These are phyloP conservation scores for Clonostachys chloroleuca DNA, from an alignment of 2,329 filamentous ascomycete species.

Conservation along the genomic window DNA sequence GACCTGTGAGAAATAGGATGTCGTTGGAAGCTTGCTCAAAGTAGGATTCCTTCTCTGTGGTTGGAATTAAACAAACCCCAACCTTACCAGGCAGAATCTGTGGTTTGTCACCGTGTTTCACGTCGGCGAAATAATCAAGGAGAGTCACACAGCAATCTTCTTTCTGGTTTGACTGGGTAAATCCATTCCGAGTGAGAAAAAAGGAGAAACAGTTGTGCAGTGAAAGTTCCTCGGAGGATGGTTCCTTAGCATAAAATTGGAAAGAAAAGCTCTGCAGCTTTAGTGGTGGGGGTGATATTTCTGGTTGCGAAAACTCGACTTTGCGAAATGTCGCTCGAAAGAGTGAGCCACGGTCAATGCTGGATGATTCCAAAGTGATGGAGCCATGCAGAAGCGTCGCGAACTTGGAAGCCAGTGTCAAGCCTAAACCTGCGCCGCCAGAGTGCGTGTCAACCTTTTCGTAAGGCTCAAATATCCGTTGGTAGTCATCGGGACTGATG, in stretches of 20 bases:
- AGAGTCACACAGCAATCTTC: background rate
- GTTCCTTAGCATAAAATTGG: background rate
- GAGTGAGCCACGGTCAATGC: background rate
- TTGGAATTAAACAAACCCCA: background rate
- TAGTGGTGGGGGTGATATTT: no score
- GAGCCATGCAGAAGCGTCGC: constrained; percentile 30
- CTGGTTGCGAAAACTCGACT: background rate
- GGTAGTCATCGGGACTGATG: constrained; percentile 23
- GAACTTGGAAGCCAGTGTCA: constrained; percentile 34
- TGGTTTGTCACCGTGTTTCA: background rate
- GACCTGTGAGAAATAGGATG: background rate
- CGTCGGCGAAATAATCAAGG: background rate
- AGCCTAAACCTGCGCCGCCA: constrained; percentile 31
- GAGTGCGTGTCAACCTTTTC: constrained; percentile 31
- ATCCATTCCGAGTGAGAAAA: background rate
- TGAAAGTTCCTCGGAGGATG: background rate
- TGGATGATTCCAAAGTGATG: constrained; percentile 27
- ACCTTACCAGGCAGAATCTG: background rate
- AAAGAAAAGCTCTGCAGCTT: background rate
- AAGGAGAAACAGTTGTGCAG: background rate
- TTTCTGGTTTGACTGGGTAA: background rate
- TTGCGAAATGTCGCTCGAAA: background rate
- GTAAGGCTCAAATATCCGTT: constrained; percentile 34
- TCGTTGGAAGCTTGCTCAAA: background rate
- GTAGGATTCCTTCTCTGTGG: background rate